Evolutionary conservation across 768 basidiomycete species (phyloP), one percentile per base, ranked within the genome.

Genomic region (Coprinopsis strossmayeri): DNA sequence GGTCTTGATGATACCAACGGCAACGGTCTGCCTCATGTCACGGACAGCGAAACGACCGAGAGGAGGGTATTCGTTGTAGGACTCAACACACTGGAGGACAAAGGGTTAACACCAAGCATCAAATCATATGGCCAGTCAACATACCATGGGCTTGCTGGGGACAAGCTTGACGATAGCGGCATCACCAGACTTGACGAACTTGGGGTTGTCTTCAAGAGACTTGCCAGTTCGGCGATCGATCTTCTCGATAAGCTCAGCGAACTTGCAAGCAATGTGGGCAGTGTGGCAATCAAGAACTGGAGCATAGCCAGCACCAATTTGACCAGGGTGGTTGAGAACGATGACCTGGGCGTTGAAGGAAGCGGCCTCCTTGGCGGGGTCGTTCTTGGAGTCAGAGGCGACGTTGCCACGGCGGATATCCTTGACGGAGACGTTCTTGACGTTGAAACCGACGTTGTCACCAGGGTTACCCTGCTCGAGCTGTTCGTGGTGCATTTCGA

Each of bases 371-470:
- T 94, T 96, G 59, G 94, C 92, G 61, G 96, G 96, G 79, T 98
- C 95, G 74, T 97, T 97, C 91, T 99, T 99, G 61, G 94, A 92
- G 83, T 99, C 96, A 58, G 93, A 96, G 66, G 90, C 91, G 61
- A 98, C 96, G 73, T 98, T 97, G 54, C 96, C 96, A 78, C 96
- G 92, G 65, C 96, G 93, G 64, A 98, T 98, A 78, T 99, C 96
- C 84, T 99, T 99, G 70, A 99, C 95, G 53, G 96, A 98, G 41
- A 99, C 96, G 90, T 96, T 96, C 87, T 94, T 95, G 78, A 94
- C 87, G 84, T 96, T 96, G 84, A 96, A 98, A 59, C 92, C 91
- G 66, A 99, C 95, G 72, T 99, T 99, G 82, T 99, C 96, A 79
- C 96, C 96, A 53, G 96, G 96, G 55, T 76, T 57, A 75, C 95